Evolutionary conservation across 192 early-diverging fungal species (phyloP).

Genomic region (Lobulomyces angularis): DNA sequence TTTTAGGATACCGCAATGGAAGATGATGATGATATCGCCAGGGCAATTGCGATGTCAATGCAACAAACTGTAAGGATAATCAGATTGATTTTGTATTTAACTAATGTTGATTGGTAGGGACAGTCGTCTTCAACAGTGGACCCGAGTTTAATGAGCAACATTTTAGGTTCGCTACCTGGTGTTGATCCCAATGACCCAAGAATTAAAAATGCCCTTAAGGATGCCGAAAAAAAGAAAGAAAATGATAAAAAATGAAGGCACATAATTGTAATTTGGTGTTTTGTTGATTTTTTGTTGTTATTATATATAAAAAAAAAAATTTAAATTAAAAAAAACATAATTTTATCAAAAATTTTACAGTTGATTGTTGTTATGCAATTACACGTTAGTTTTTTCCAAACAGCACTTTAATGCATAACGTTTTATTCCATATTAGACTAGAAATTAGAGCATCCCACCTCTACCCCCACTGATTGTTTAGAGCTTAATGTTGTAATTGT

Average conservation of each 20-base stretch:
- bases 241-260: conserved; percentile 16
- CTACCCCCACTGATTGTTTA: no score
- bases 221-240: conserved; percentile 33
- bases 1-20: conserved; percentile 56
- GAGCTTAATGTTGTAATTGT: no score
- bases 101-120: background rate
- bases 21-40: conserved; percentile 57
- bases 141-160: conserved; percentile 43
- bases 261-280: conserved; percentile 1
- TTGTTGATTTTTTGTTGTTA: conserved; percentile 11
- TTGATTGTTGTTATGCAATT: no score
- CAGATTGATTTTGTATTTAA: background rate
- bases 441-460: no score
- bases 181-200: conserved; percentile 77
- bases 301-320: no score
- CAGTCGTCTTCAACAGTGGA: background rate
- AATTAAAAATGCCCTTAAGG: conserved; percentile 48
- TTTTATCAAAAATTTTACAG: no score
- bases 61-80: conserved; percentile 3
- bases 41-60: conserved; percentile 70
- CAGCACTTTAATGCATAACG: no score
- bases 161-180: conserved; percentile 72
- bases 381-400: no score
- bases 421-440: no score
- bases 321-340: no score